Evolutionary conservation across 805 yeast species (phyloP).

Genomic region (Blastobotrys terrestris): DNA sequence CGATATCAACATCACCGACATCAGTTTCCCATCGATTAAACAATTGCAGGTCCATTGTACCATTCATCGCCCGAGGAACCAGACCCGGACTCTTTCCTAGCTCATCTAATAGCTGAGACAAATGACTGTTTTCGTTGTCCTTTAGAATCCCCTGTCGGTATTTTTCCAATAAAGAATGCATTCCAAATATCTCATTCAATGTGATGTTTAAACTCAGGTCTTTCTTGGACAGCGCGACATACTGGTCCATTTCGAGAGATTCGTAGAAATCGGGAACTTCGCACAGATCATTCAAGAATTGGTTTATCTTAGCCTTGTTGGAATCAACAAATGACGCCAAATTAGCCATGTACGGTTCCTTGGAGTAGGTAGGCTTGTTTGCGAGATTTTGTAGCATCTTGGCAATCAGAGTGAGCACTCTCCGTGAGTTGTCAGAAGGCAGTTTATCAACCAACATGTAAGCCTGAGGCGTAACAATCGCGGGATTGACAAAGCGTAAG

Average conservation of each 20-base stretch:
- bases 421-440: constrained; percentile 41
- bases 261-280: constrained; percentile 37
- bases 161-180: constrained; percentile 32
- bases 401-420: constrained; percentile 72
- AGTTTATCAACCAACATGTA: constrained; percentile 33
- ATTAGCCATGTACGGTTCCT: constrained; percentile 39
- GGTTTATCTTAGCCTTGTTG: constrained; percentile 26
- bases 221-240: constrained; percentile 32
- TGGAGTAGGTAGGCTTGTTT: constrained; percentile 61
- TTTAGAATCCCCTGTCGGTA: constrained; percentile 19
- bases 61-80: constrained; percentile 26
- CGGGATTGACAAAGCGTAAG: constrained; percentile 77
- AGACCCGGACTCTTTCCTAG: constrained; percentile 29
- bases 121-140: constrained; percentile 15
- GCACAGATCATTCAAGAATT: constrained; percentile 32
- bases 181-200: constrained; percentile 30
- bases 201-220: constrained; percentile 30
- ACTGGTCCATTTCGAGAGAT: constrained; percentile 34
- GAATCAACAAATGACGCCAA: constrained; percentile 25
- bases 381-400: constrained; percentile 83
- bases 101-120: constrained; percentile 24
- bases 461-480: constrained; percentile 80
- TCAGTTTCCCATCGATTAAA: constrained; percentile 30
- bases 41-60: constrained; percentile 28
- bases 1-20: constrained; percentile 24